Conservation (phyloP, 345 rosid species). For the Gossypium bickii region DNA sequence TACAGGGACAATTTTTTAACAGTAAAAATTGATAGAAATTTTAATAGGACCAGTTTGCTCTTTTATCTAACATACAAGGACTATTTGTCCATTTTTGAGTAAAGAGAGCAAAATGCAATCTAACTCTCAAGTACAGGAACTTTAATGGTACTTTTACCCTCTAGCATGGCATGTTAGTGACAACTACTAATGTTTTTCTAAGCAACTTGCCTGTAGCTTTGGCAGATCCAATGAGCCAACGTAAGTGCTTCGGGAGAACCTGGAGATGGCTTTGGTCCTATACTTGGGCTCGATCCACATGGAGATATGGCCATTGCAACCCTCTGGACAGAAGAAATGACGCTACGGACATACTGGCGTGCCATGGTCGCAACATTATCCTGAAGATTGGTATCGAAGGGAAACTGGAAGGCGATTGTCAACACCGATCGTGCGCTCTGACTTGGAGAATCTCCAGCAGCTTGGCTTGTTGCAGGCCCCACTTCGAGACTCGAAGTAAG, state of each 20-base stretch:
- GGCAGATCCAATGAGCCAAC: conserved; percentile 85
- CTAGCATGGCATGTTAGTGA: not conserved
- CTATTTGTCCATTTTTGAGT: no score
- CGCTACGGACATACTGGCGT: conserved; percentile 81
- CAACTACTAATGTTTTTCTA: not conserved
- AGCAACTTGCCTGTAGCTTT: conserved; percentile 61
- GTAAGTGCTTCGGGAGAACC: conserved; percentile 96
- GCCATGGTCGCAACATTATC: conserved; percentile 96
- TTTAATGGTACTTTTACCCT: no score
- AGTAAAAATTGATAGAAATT: no score
- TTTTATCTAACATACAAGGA: no score
- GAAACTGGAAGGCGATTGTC: conserved; percentile 96
- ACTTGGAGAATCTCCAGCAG: conserved; percentile 46
- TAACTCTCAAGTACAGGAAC: no score
- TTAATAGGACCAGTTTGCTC: no score
- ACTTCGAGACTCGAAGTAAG: conserved; percentile 93
- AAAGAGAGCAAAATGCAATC: no score
- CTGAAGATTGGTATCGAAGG: conserved; percentile 77
- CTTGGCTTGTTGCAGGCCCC: conserved; percentile 51
- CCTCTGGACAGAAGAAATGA: conserved; percentile 90
- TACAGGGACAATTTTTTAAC: no score
- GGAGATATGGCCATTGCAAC: conserved; percentile 99
- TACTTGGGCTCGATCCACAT: conserved; percentile 59
- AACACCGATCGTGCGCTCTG: conserved; percentile 67
- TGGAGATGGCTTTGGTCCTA: conserved; percentile 65